Percentiles rank a stretch among this genome's conserved stretches.
phyloP scores from a whole-genome alignment of 2,329 filamentous ascomycete genomes.

The Sordariomycetes sp. region DNA sequence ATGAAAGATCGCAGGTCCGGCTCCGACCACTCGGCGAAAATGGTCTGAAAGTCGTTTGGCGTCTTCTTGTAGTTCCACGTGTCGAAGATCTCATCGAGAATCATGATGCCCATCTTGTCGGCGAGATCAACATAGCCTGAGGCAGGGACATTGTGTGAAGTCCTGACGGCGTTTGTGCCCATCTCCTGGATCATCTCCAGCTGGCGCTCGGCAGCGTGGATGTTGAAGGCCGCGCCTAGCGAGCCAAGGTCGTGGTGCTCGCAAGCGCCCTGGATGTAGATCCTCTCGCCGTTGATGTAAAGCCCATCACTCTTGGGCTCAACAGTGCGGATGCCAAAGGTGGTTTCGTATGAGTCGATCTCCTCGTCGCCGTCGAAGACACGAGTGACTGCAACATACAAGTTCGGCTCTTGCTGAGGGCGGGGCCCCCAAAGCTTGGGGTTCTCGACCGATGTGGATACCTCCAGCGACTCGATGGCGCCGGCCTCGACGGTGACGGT shows the following conservation, averaged over 20 bases:
- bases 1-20: conserved; percentile 38
- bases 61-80: conserved; percentile 33
- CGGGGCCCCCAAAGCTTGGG: conserved; percentile 37
- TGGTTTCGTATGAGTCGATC: conserved; percentile 35
- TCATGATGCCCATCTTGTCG: conserved; percentile 36
- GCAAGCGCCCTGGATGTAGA: conserved; percentile 35
- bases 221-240: conserved; percentile 37
- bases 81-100: conserved; percentile 45
- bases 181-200: conserved; percentile 35
- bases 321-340: conserved; percentile 37
- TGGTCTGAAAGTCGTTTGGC: conserved; percentile 36
- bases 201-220: conserved; percentile 34
- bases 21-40: conserved; percentile 43
- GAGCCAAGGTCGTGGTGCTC: conserved; percentile 41
- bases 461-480: background rate
- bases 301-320: conserved; percentile 29
- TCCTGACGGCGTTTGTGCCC: conserved; percentile 37
- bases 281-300: conserved; percentile 30
- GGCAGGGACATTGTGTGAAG: conserved; percentile 43
- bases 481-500: conserved; percentile 10
- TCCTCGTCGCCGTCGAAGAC: conserved; percentile 15
- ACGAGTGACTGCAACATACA: conserved; percentile 34
- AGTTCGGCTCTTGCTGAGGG: conserved; percentile 31
- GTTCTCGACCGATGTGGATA: conserved; percentile 11
- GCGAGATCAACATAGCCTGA: conserved; percentile 37